Conservation (phyloP, 192 early-diverging fungal genomes). For the Blastocladiella britannica region DNA sequence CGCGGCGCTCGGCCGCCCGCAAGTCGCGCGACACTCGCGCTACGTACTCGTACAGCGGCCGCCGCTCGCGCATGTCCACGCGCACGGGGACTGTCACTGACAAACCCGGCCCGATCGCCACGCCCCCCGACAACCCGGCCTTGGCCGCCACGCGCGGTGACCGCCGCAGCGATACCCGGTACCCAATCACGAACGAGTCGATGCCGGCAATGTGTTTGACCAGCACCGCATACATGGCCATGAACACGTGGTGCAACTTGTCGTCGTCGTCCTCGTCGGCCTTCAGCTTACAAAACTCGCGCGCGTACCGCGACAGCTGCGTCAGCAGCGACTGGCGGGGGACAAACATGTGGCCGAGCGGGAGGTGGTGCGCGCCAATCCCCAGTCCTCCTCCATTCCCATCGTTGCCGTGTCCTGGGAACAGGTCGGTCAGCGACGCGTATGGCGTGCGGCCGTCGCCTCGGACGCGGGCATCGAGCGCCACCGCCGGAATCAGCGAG, state of each 20-base stretch:
- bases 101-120: neutral
- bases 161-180: neutral
- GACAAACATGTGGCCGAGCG: too few species aligned
- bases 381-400: too few species aligned
- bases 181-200: neutral
- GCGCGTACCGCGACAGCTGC: neutral
- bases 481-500: neutral
- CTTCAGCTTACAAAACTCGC: neutral
- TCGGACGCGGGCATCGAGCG: neutral
- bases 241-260: neutral
- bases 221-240: neutral
- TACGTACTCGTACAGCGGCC: neutral
- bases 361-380: too few species aligned
- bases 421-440: neutral
- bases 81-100: neutral
- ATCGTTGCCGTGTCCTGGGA: too few species aligned
- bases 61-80: neutral
- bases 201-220: neutral
- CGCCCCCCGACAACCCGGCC: neutral
- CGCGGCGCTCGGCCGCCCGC: too few species aligned
- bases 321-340: neutral
- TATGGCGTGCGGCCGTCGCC: neutral
- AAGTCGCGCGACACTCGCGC: neutral
- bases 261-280: neutral
- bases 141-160: too few species aligned